Evolutionary conservation across 768 basidiomycete species (phyloP), one percentile per base, ranked within the genome.

Genomic region (Arthromyces matolae): DNA sequence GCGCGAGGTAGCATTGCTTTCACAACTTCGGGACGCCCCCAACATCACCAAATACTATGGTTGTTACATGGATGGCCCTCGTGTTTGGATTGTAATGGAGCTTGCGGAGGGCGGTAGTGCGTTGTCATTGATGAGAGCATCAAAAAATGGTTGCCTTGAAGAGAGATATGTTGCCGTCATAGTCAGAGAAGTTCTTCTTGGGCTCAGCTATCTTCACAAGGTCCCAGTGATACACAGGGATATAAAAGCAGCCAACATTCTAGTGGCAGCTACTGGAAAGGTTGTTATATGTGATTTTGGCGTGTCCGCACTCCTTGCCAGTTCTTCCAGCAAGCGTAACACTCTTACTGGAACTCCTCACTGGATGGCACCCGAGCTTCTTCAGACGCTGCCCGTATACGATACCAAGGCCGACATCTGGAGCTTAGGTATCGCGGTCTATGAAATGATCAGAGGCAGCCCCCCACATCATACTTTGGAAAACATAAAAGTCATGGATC

Each of bases 291-390:
- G 93, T 63, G 96, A 99, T 69, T 99, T 99, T 65, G 96, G 96
- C 23, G 96, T 99, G 38, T 96, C 95, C 4, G 96, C 94, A 3
- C 80, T 96, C 29, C 79, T 97, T 44, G 80, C 83, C 20, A 89
- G 83, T 13, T 76, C 83, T 3, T 83, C 85, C 9, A 92, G 91
- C 64, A 98, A 98, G 65, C 83, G 96, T 19, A 93, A 94, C 43
- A 99, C 96, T 0, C 80, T 98, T 60, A 92, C 94, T 52, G 96
- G 96, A 1, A 98, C 96, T 1, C 95, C 94, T 0, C 92, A 96
- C 63, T 98, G 95, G 95, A 99, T 99, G 96, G 96, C 96, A 0
- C 96, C 96, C 0, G 96, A 99, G 66, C 93, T 98, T 3, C 90
- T 95, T 13, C 89, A 92, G 54, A 77, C 78, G 8, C 84, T 89